These are phyloP conservation scores for Endoconidiophora polonica DNA, from an alignment of 2,329 filamentous ascomycete species.

Conservation along the genomic window DNA sequence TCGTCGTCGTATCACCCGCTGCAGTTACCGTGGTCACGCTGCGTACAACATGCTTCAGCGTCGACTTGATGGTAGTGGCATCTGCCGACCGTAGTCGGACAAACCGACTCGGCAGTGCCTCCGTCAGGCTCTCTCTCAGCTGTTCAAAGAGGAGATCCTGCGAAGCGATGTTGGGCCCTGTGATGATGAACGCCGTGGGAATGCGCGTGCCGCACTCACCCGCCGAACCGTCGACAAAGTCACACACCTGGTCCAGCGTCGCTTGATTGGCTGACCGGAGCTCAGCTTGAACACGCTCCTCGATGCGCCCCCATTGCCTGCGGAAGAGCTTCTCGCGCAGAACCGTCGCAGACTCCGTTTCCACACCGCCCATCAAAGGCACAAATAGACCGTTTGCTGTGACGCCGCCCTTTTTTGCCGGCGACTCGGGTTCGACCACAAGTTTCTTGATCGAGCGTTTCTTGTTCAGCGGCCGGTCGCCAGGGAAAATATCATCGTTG, in stretches of 20 bases:
- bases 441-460: constrained; percentile 33
- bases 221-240: constrained; percentile 29
- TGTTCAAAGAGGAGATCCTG: constrained; percentile 60
- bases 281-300: constrained; percentile 43
- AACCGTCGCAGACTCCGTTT: constrained; percentile 30
- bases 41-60: constrained; percentile 54
- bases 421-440: constrained; percentile 7
- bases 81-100: constrained; percentile 54
- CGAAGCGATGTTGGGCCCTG: constrained; percentile 62
- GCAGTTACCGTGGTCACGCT: constrained; percentile 33
- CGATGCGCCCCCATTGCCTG: constrained; percentile 46
- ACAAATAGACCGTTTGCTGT: constrained; percentile 25
- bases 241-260: constrained; percentile 40
- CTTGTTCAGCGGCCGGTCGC: constrained; percentile 35
- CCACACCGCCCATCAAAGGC: constrained; percentile 36
- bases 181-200: constrained; percentile 56
- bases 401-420: constrained; percentile 5
- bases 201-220: constrained; percentile 21
- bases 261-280: constrained; percentile 43
- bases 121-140: constrained; percentile 39
- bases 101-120: constrained; percentile 35
- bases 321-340: constrained; percentile 45
- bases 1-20: constrained; percentile 29
- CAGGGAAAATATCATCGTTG: constrained; percentile 18
- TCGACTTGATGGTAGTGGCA: constrained; percentile 55